phyloP scores from a whole-genome alignment of 768 basidiomycete genomes.

The Mrakia blollopis region DNA sequence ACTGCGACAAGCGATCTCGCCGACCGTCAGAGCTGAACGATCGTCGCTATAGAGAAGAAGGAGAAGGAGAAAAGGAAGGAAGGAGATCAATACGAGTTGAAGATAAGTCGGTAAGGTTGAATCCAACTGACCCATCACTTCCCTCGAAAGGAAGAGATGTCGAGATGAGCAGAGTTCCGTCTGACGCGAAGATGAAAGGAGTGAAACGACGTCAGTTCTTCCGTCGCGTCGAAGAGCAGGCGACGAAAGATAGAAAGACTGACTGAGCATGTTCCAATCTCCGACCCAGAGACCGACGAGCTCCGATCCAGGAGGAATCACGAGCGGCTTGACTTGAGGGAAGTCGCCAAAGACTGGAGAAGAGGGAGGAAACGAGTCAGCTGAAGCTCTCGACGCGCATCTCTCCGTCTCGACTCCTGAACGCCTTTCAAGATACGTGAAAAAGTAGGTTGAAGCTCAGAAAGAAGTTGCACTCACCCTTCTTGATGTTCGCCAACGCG shows the following conservation, averaged over 20 bases:
- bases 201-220: too few species aligned
- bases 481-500: constrained; percentile 1
- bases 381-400: not conserved
- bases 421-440: not conserved
- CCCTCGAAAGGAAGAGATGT: constrained; percentile 31
- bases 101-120: too few species aligned
- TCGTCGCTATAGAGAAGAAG: constrained; percentile 2
- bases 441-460: not conserved
- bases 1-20: constrained; percentile 28
- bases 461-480: not conserved
- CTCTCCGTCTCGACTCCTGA: not conserved
- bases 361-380: not conserved
- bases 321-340: not conserved
- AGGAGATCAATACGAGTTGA: too few species aligned
- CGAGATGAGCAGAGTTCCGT: constrained; percentile 28
- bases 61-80: too few species aligned
- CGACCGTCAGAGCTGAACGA: constrained; percentile 21
- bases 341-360: not conserved
- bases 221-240: not conserved
- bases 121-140: constrained; percentile 19
- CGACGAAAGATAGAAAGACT: not conserved
- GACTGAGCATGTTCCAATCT: constrained; percentile 23
- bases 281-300: constrained; percentile 24
- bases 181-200: not conserved
- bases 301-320: constrained; percentile 18